Evolutionary conservation across 305 asterid genomes (phyloP).

Genomic region (Fraxinus albicans): DNA sequence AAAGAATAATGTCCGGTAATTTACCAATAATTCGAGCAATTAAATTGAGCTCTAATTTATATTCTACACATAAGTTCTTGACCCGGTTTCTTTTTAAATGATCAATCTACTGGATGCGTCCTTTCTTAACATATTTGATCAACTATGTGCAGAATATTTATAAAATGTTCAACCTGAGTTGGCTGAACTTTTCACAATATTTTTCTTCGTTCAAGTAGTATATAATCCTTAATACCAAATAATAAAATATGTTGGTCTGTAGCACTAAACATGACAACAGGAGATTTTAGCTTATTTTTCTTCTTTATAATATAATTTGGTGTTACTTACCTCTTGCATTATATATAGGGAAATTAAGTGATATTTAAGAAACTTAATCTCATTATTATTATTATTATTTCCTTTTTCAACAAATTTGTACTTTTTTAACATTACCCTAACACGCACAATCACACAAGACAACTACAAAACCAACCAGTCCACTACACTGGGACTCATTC

Average conservation of each 20-base stretch:
- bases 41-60: not conserved
- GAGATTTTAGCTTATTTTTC: not conserved
- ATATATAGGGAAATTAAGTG: not conserved
- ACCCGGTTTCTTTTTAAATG: not conserved
- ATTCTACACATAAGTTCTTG: not conserved
- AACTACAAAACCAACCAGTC: too few relatives aligned
- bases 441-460: too few relatives aligned
- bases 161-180: not conserved
- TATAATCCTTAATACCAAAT: not conserved
- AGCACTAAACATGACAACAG: not conserved
- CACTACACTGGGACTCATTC: too few relatives aligned
- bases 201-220: not conserved
- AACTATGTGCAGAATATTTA: not conserved
- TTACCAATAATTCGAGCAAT: not conserved
- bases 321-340: not conserved
- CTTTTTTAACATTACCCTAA: too few relatives aligned
- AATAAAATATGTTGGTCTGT: not conserved
- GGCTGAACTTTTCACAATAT: not conserved
- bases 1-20: not conserved
- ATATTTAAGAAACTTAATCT: not conserved
- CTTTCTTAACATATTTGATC: not conserved
- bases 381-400: too few relatives aligned
- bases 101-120: not conserved
- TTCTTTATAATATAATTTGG: not conserved
- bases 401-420: too few relatives aligned